phyloP scores from a whole-genome alignment of 495 filamentous ascomycete genomes.

The Penicillium desertorum region DNA sequence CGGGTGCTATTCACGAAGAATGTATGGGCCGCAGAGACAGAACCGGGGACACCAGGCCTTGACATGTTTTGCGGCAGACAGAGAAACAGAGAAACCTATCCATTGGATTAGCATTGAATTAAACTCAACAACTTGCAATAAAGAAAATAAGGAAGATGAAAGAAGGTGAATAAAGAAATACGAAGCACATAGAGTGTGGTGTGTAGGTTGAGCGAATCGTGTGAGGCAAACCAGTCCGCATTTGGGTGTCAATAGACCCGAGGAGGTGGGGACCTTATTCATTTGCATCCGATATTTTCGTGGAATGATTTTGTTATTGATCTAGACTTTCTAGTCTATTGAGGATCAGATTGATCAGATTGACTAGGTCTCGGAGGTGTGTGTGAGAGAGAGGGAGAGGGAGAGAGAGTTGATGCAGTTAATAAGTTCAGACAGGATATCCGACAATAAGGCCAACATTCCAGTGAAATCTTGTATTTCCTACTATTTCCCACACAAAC shows the following conservation, averaged over 20 bases:
- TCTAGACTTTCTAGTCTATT: neutral
- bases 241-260: slow-evolving; percentile 10
- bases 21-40: slow-evolving; percentile 14
- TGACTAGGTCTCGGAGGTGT: too few relatives aligned
- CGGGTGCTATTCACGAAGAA: slow-evolving; percentile 2
- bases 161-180: neutral
- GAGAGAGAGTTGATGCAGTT: neutral
- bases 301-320: neutral
- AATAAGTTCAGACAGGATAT: neutral
- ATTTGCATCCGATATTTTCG: slow-evolving; percentile 2
- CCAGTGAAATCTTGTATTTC: too few relatives aligned
- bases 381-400: too few relatives aligned
- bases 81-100: slow-evolving; percentile 4
- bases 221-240: neutral
- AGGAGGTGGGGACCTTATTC: slow-evolving; percentile 1
- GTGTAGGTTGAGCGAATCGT: slow-evolving; percentile 2
- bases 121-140: neutral
- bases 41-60: neutral
- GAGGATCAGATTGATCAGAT: neutral
- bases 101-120: slow-evolving; percentile 5
- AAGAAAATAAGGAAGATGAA: neutral
- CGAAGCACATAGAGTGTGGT: neutral
- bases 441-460: neutral
- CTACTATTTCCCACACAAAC: too few relatives aligned
- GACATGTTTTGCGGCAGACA: slow-evolving; percentile 8